These are phyloP conservation scores for Populus hybrid DNA, from an alignment of 441 rosid species.

Conservation along the genomic window DNA sequence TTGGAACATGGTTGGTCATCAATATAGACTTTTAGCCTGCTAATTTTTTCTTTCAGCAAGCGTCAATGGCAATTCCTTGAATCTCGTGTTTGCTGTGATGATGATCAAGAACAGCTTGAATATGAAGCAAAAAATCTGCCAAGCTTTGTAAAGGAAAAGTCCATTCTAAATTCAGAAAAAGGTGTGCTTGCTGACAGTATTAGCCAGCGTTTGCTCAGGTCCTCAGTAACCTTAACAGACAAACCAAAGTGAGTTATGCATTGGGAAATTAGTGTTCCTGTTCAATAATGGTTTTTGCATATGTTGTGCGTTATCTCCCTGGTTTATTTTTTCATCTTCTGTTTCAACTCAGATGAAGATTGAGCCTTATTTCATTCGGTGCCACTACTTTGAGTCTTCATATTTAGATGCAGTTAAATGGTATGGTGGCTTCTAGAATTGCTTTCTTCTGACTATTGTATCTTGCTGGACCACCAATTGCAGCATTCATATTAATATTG, in stretches of 20 bases:
- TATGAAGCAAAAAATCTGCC: slow-evolving; percentile 65
- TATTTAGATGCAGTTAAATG: not conserved
- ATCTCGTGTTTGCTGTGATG: slow-evolving; percentile 14
- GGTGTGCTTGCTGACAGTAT: slow-evolving; percentile 77
- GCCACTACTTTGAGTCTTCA: not conserved
- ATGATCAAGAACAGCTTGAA: slow-evolving; percentile 59
- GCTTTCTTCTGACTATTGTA: not conserved
- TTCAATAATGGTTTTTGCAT: not conserved
- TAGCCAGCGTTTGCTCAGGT: slow-evolving; percentile 60
- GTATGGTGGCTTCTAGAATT: not conserved
- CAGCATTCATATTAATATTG: not conserved
- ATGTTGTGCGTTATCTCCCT: not conserved
- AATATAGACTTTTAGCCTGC: not conserved
- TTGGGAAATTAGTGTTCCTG: not conserved
- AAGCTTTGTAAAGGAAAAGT: slow-evolving; percentile 71
- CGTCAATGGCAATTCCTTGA: not conserved
- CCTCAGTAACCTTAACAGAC: slow-evolving; percentile 61
- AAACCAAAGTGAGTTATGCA: slow-evolving; percentile 39
- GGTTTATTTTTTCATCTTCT: not conserved
- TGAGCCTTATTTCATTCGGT: not conserved
- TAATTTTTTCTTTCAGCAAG: not conserved
- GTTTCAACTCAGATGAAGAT: not conserved
- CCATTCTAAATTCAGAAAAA: slow-evolving; percentile 55
- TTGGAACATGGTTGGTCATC: not conserved
- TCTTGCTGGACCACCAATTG: not conserved